Evolutionary conservation across 768 basidiomycete genomes (phyloP).

Genomic region (Amanita molliuscula): DNA sequence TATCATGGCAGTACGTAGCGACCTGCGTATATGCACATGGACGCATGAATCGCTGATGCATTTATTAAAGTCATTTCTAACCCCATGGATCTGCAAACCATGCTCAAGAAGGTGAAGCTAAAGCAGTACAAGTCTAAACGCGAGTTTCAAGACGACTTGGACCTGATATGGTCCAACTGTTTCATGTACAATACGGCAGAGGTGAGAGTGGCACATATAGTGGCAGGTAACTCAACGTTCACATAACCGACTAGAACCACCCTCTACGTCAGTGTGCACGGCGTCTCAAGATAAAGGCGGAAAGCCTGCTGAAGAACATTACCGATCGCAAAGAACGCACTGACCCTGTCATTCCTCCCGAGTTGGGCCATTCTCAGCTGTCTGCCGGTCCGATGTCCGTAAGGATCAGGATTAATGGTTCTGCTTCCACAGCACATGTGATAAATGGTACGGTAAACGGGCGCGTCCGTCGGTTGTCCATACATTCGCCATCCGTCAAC

Average conservation of each 20-base stretch:
- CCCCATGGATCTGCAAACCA: constrained; percentile 93
- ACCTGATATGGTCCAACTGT: constrained; percentile 97
- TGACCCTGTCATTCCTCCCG: constrained; percentile 55
- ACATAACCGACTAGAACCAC: constrained; percentile 48
- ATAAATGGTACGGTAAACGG: constrained; percentile 5
- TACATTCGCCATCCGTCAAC: not conserved
- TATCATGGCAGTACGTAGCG: constrained; percentile 74
- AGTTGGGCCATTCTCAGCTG: constrained; percentile 14
- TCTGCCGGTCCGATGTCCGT: not conserved
- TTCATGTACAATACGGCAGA: constrained; percentile 85
- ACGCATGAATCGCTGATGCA: not conserved
- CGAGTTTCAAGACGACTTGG: constrained; percentile 89
- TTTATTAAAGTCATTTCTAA: constrained; percentile 66
- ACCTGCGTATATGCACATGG: not conserved
- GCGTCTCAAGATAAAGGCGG: constrained; percentile 76
- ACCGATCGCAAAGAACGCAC: constrained; percentile 79
- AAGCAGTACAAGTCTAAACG: constrained; percentile 89
- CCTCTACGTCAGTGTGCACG: constrained; percentile 77
- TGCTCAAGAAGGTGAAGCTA: constrained; percentile 88
- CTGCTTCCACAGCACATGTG: not conserved
- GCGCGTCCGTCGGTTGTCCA: not conserved
- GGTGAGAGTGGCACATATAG: constrained; percentile 37
- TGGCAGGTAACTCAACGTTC: not conserved
- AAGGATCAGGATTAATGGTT: constrained; percentile 6
- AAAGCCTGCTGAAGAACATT: constrained; percentile 78